Evolutionary conservation across 208 protist species (phyloP).

Genomic region (Wallacemonas sp.): DNA sequence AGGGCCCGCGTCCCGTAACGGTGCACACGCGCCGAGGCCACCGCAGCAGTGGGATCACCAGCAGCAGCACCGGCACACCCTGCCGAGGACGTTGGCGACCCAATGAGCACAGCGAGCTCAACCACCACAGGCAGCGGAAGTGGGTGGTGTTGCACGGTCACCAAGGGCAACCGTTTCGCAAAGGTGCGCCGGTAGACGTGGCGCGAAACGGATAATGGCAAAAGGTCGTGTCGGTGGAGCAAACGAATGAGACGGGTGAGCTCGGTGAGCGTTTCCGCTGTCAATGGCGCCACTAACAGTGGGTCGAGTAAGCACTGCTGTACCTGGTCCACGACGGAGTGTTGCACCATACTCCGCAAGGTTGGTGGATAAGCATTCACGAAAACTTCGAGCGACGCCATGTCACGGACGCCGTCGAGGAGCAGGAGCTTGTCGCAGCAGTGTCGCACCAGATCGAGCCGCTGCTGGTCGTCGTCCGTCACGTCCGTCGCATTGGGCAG

Average conservation of each 20-base stretch:
- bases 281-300: slow-evolving; percentile 20
- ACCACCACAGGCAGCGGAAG: not conserved
- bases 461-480: slow-evolving; percentile 13
- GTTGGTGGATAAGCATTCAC: slow-evolving; percentile 52
- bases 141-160: slow-evolving; percentile 3
- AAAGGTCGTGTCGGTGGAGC: slow-evolving; percentile 43
- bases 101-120: slow-evolving; percentile 4
- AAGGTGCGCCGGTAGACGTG: slow-evolving; percentile 34
- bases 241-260: slow-evolving; percentile 35
- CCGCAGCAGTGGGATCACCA: no score
- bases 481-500: no score
- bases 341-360: slow-evolving; percentile 42
- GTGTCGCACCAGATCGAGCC: slow-evolving; percentile 28
- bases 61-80: no score
- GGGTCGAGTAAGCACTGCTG: slow-evolving; percentile 38
- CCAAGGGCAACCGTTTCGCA: no score
- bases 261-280: slow-evolving; percentile 19
- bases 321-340: slow-evolving; percentile 41
- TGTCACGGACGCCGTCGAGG: slow-evolving; percentile 51
- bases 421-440: slow-evolving; percentile 68
- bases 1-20: slow-evolving; percentile 2
- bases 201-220: slow-evolving; percentile 24
- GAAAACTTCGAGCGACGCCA: slow-evolving; percentile 54
- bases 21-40: not conserved
- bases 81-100: not conserved